phyloP scores from a whole-genome alignment of 2,329 filamentous ascomycete genomes.

The Neospermospora avenae region DNA sequence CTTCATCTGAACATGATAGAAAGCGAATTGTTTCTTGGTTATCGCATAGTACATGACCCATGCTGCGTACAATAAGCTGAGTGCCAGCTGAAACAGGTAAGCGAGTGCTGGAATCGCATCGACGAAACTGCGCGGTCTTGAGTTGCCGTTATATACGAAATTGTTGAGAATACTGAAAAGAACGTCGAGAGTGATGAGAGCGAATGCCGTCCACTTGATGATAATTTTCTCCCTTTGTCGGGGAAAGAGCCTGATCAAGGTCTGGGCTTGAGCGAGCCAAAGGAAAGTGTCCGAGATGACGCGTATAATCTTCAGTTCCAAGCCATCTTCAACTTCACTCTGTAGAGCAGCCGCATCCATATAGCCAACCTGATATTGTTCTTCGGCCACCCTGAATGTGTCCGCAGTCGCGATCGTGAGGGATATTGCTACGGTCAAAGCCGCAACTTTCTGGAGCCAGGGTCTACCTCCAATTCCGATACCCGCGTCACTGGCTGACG shows the following conservation, averaged over 20 bases:
- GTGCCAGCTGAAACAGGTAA: slow-evolving; percentile 68
- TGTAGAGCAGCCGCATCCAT: slow-evolving; percentile 78
- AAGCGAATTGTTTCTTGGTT: slow-evolving; percentile 67
- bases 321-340: slow-evolving; percentile 73
- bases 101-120: slow-evolving; percentile 82
- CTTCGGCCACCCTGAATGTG: slow-evolving; percentile 79
- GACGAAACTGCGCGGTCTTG: slow-evolving; percentile 71
- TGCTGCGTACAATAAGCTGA: slow-evolving; percentile 68
- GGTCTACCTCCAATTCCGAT: slow-evolving; percentile 88
- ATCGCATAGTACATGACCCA: slow-evolving; percentile 73
- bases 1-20: slow-evolving; percentile 69
- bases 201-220: slow-evolving; percentile 98
- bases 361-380: slow-evolving; percentile 74
- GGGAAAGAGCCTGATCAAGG: slow-evolving; percentile 89
- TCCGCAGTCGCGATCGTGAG: slow-evolving; percentile 91
- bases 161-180: slow-evolving; percentile 90
- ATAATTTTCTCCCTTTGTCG: slow-evolving; percentile 96
- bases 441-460: slow-evolving; percentile 84
- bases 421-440: slow-evolving; percentile 73
- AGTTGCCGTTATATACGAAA: slow-evolving; percentile 61
- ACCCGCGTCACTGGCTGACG: slow-evolving; percentile 62
- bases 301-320: slow-evolving; percentile 84
- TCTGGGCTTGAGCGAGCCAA: slow-evolving; percentile 97
- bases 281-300: slow-evolving; percentile 95
- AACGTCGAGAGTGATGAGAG: slow-evolving; percentile 84